Evolutionary conservation across 2,329 filamentous ascomycete genomes (phyloP).

Genomic region (Thermothelomyces thermophilus): DNA sequence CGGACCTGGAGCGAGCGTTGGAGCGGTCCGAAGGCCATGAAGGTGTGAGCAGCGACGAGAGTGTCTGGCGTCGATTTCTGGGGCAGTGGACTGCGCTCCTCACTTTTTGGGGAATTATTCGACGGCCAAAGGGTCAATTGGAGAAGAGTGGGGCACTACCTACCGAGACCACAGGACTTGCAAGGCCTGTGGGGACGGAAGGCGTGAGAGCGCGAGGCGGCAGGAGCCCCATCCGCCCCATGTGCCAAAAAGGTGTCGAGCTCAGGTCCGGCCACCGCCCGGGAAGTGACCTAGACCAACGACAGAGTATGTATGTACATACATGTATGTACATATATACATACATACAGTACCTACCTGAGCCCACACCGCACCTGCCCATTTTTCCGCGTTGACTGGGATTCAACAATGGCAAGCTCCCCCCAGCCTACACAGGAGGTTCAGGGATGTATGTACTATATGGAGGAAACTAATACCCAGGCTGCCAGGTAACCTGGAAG

Average conservation of each 20-base stretch:
- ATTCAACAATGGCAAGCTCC: too few species aligned
- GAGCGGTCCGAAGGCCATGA: conserved; percentile 9
- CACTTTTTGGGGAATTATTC: conserved; percentile 18
- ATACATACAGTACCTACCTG: too few species aligned
- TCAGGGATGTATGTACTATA: too few species aligned
- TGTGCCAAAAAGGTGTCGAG: neutral
- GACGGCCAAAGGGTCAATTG: conserved; percentile 18
- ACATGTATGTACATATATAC: too few species aligned
- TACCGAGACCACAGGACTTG: too few species aligned
- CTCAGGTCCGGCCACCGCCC: conserved; percentile 4
- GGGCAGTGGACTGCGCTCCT: conserved; percentile 6
- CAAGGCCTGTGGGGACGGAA: neutral
- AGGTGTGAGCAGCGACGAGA: neutral
- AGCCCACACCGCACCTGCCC: neutral
- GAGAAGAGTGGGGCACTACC: conserved; percentile 19
- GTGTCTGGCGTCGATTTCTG: conserved; percentile 18
- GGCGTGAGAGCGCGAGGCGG: too few species aligned
- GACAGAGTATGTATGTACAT: too few species aligned
- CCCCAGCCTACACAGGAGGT: too few species aligned
- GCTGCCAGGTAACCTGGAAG: too few species aligned
- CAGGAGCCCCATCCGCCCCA: neutral
- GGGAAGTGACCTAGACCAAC: too few species aligned
- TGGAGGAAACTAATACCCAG: too few species aligned
- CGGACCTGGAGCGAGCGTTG: conserved; percentile 6
- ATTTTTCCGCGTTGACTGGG: neutral